Evolutionary conservation across 2,329 filamentous ascomycete genomes (phyloP).

Genomic region (Hypoxylon sp.): DNA sequence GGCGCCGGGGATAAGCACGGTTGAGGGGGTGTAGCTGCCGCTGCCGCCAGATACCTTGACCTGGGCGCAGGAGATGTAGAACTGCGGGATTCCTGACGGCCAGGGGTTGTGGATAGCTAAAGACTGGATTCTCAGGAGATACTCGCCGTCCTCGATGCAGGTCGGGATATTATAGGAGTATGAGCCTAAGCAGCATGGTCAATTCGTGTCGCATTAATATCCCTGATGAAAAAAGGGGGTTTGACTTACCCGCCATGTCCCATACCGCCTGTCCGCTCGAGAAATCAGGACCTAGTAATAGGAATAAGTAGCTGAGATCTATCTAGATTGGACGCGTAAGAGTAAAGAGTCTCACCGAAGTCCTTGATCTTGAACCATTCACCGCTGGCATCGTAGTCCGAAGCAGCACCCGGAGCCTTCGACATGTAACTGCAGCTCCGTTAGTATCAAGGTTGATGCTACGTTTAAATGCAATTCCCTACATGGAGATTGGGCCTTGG

Average conservation of each 20-base stretch:
- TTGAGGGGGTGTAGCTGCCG: constrained; percentile 50
- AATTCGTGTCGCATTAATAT: background rate
- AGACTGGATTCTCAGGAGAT: constrained; percentile 70
- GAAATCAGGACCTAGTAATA: constrained; percentile 53
- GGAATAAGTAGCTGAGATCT: constrained; percentile 8
- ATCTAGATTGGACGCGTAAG: background rate
- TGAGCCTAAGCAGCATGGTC: constrained; percentile 25
- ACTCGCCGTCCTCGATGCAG: constrained; percentile 68
- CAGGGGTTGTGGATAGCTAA: constrained; percentile 71
- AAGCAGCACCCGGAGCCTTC: constrained; percentile 55
- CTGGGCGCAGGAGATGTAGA: constrained; percentile 64
- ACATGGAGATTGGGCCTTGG: constrained; percentile 58
- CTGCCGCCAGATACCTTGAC: constrained; percentile 60
- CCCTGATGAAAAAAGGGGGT: background rate
- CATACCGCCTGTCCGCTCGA: constrained; percentile 52
- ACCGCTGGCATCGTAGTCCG: constrained; percentile 56
- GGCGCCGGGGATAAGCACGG: constrained; percentile 55
- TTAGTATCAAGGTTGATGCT: constrained; percentile 12
- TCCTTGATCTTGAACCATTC: constrained; percentile 61
- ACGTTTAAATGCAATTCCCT: background rate
- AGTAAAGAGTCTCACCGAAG: constrained; percentile 45
- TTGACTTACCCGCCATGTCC: constrained; percentile 52
- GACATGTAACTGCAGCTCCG: constrained; percentile 55
- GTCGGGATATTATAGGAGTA: constrained; percentile 62
- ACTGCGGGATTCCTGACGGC: constrained; percentile 60